Percentiles rank a stretch among this genome's conserved stretches.
Evolutionary conservation across 2,329 filamentous ascomycete genomes (phyloP).

Genomic region (Penicillium corylophilum): DNA sequence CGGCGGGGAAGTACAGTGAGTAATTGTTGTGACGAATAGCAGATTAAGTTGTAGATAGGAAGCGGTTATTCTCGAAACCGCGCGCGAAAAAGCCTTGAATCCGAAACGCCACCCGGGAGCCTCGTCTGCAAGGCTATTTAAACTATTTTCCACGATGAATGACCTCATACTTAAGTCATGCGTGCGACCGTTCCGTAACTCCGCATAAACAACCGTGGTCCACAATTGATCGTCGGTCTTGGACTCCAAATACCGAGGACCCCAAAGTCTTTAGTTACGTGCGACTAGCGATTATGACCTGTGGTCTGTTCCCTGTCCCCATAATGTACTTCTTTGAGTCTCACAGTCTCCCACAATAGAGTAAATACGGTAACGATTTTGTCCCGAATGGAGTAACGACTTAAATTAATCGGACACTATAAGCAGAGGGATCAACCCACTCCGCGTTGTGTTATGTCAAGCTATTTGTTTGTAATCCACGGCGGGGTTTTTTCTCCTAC

Average conservation of each 20-base stretch:
- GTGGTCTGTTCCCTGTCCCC: neutral
- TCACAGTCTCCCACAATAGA: neutral
- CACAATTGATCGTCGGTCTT: neutral
- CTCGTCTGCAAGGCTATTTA: neutral
- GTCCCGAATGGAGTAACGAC: neutral
- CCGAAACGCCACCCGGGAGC: neutral
- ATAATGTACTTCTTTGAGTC: neutral
- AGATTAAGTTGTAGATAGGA: neutral
- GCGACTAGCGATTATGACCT: neutral
- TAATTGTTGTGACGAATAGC: neutral
- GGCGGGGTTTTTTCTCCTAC: too few species aligned
- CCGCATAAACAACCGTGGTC: neutral
- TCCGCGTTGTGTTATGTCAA: neutral
- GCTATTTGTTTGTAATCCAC: neutral
- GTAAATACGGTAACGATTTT: neutral
- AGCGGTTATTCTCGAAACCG: neutral
- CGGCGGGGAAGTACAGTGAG: neutral
- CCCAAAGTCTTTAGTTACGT: neutral
- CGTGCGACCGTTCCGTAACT: neutral
- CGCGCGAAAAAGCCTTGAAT: neutral
- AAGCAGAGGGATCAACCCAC: neutral
- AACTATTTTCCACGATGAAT: neutral
- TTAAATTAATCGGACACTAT: neutral
- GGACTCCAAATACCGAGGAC: neutral
- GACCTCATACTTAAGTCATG: neutral